Evolutionary conservation across 495 filamentous ascomycete genomes (phyloP), one percentile per base, ranked within the genome.

Genomic region (Chaetomium cochliodes): DNA sequence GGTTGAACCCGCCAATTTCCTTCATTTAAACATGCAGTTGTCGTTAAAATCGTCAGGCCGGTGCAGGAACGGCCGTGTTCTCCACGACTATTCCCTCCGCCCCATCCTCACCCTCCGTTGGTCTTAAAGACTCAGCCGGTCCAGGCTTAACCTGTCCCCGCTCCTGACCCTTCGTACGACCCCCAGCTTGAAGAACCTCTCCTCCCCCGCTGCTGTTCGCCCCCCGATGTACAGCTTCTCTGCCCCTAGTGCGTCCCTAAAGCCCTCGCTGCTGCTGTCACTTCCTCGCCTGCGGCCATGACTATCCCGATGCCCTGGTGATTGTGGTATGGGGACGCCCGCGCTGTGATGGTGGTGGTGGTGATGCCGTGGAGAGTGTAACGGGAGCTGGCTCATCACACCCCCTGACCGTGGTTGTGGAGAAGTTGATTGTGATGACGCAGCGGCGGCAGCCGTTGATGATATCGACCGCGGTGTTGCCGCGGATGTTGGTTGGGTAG

Each of bases 181-280:
- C 23, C 84, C 83, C 1, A 87, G 72, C 67, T 90, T 88, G 69
- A 96, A 96, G 73, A 92, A 96, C 70, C 87, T 82, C 75, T 97
- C 92, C 71, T 96, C 92, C 5, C 92, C 92, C 1, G 78, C 82
- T n/a, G 91, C 88, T 39, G 91, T 96, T 67, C 89, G 78, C 2
- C 92, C 92, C 3, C 92, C 92, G 58, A 97, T 91, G 75, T 93
- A 97, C 88, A 91, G 92, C 66, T 82, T 82, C 78, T 96, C 92
- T 0, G 84, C 83, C 0, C 90, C 90, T 2, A 88, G 68, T 6
- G 87, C 87, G 68, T 96, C 92, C 20, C 90, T 78, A 68, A 96
- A 96, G 8, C 87, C 86, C 56, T 92, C 90, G 46, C 85, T 89
- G 54, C 86, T 89, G 71, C 85, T 92, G 66, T 92, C 90, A 62